Evolutionary conservation across 352 stramenopile species (phyloP).

Genomic region (Phytophthora cryptogea): DNA sequence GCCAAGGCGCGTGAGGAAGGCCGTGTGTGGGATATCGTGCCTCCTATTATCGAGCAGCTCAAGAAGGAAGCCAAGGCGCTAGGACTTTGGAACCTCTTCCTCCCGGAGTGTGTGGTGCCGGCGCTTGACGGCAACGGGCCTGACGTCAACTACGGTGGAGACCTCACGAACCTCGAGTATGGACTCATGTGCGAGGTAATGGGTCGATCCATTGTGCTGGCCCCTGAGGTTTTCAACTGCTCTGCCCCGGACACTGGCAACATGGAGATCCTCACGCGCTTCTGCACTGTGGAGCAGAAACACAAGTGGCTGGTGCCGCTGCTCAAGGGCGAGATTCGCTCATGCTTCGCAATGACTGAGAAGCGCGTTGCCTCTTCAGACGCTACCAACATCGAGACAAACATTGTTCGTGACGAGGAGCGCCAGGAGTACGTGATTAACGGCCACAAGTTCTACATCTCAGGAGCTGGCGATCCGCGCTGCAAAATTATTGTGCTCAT

Average conservation of each 20-base stretch:
- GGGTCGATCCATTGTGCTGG: slow-evolving; percentile 89
- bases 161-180: slow-evolving; percentile 93
- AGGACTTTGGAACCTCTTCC: slow-evolving; percentile 97
- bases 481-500: slow-evolving; percentile 92
- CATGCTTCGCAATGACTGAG: slow-evolving; percentile 98
- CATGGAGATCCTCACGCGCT: slow-evolving; percentile 98
- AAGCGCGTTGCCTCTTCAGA: slow-evolving; percentile 95
- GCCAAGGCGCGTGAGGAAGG: slow-evolving; percentile 52
- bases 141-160: slow-evolving; percentile 62
- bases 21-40: slow-evolving; percentile 82
- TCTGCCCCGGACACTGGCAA: slow-evolving; percentile 97
- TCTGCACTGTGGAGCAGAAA: slow-evolving; percentile 92
- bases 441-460: slow-evolving; percentile 97
- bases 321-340: slow-evolving; percentile 93
- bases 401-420: slow-evolving; percentile 69
- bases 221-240: slow-evolving; percentile 97
- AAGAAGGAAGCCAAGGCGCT: slow-evolving; percentile 91
- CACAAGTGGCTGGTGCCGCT: slow-evolving; percentile 93
- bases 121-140: slow-evolving; percentile 48
- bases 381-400: slow-evolving; percentile 95
- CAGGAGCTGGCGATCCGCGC: slow-evolving; percentile 94
- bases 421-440: slow-evolving; percentile 93
- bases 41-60: slow-evolving; percentile 88
- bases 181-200: slow-evolving; percentile 96
- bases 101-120: slow-evolving; percentile 69